These are phyloP conservation scores for Tieghemiomyces parasiticus DNA, from an alignment of 192 early-diverging fungal genomes.

Conservation along the genomic window DNA sequence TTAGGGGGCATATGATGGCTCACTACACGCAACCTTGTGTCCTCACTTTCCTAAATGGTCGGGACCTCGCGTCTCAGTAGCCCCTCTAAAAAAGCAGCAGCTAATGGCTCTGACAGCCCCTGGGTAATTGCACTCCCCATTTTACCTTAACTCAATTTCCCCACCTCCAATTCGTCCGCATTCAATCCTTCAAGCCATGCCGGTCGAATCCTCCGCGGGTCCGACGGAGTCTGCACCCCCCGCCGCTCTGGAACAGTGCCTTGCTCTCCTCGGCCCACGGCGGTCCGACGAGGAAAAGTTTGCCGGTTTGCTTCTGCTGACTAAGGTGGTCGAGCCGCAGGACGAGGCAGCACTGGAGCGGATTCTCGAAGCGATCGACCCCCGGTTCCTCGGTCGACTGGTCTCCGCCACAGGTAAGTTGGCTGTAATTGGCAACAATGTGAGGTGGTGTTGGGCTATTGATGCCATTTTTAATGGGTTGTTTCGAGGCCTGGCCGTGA, in stretches of 20 bases:
- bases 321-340: background rate
- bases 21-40: background rate
- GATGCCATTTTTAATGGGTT: background rate
- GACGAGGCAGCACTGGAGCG: background rate
- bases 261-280: background rate
- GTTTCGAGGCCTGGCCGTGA: background rate
- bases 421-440: background rate
- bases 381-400: background rate
- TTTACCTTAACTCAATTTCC: background rate
- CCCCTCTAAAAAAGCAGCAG: background rate
- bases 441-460: background rate
- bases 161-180: background rate
- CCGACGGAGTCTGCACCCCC: background rate
- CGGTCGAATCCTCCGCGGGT: background rate
- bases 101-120: background rate
- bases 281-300: slow-evolving; percentile 12
- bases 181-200: background rate
- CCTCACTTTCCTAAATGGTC: background rate
- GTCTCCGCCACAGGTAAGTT: background rate
- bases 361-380: background rate
- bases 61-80: background rate
- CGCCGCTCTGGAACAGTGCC: background rate
- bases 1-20: background rate
- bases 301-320: slow-evolving; percentile 3
- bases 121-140: background rate